Base-by-base conservation (phyloP, 495 filamentous ascomycete genomes). In the Aspergillus biplanus region DNA sequence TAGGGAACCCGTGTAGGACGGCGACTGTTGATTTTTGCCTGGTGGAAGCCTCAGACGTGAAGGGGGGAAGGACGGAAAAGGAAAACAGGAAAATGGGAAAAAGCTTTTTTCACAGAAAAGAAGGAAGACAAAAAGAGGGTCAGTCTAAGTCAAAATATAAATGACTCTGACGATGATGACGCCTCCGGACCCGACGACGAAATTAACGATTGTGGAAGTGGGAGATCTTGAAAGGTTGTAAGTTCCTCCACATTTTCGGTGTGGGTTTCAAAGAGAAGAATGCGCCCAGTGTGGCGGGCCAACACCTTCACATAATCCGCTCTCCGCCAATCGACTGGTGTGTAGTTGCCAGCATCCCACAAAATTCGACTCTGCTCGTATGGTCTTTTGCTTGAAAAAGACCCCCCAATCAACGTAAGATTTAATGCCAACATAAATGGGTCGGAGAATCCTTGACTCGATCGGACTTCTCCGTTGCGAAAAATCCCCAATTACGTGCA, bases 231-330 rank as follows among this genome's bases (percentile, higher is more conserved):
- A 27, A 60, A 50, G 32, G 58, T 33, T 63, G 64, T 47, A 59
- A 61, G 61, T 64, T 64, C 65, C 65, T 67, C 61, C 65, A 65
- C 65, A 67, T 58, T 67, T 64, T 67, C 58, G 62, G 65, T 64
- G 65, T 67, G 61, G 61, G 65, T 67, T 67, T 63, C 47, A 52
- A 34, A 27, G 21, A 27, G 21, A 11, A 50, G 31, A 59, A 50
- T 31, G 33, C 44, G 32, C 60, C 21, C n/a, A 61, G 55, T 62
- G 65, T 67, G 65, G 65, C 65, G 65, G 65, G 42, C 53, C 54
- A 62, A 62, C 59, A 62, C 48, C 21, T 56, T 62, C 61, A 60
- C 52, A 61, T 60, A 59, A 59, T 63, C 52, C 46, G 18, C 54
- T 53, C 58, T 67, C 65, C 58, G 58, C 65, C 62, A 67, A 64